Evolutionary conservation across 805 yeast species (phyloP).

Genomic region (Grigorovia yakushimaensis): DNA sequence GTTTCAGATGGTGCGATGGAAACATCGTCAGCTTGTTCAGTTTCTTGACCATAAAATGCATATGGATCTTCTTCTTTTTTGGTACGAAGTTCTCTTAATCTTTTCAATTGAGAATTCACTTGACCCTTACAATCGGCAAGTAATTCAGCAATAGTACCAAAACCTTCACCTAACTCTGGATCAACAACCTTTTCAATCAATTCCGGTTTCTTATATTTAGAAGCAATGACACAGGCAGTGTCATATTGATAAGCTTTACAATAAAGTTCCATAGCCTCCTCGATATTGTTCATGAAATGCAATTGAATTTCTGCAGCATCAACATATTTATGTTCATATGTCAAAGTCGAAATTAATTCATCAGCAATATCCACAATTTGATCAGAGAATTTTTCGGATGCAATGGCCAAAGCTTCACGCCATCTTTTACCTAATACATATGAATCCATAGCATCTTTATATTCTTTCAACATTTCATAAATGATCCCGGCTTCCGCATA

Average conservation of each 20-base stretch:
- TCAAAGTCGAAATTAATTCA: slow-evolving; percentile 47
- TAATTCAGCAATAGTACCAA: slow-evolving; percentile 77
- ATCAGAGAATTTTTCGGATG: slow-evolving; percentile 33
- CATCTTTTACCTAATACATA: slow-evolving; percentile 66
- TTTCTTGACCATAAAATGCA: slow-evolving; percentile 66
- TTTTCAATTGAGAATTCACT: slow-evolving; percentile 65
- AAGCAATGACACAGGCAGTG: slow-evolving; percentile 62
- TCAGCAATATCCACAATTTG: slow-evolving; percentile 41
- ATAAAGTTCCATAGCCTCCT: slow-evolving; percentile 53
- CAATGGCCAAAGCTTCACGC: slow-evolving; percentile 71
- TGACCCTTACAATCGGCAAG: slow-evolving; percentile 91
- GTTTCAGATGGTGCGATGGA: slow-evolving; percentile 93
- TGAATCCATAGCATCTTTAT: slow-evolving; percentile 54
- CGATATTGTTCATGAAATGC: slow-evolving; percentile 49
- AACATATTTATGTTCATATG: slow-evolving; percentile 60
- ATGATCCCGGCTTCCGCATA: slow-evolving; percentile 71
- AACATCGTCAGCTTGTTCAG: slow-evolving; percentile 83
- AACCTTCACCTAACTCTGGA: slow-evolving; percentile 73
- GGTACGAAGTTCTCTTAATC: slow-evolving; percentile 74
- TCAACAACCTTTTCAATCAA: slow-evolving; percentile 55
- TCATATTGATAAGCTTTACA: slow-evolving; percentile 70
- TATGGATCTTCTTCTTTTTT: slow-evolving; percentile 81
- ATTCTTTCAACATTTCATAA: slow-evolving; percentile 56
- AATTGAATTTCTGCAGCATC: slow-evolving; percentile 75
- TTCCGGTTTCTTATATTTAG: slow-evolving; percentile 34